Conservation (phyloP, 2,329 filamentous ascomycete genomes). For the Ceratocystis huliohia region DNA sequence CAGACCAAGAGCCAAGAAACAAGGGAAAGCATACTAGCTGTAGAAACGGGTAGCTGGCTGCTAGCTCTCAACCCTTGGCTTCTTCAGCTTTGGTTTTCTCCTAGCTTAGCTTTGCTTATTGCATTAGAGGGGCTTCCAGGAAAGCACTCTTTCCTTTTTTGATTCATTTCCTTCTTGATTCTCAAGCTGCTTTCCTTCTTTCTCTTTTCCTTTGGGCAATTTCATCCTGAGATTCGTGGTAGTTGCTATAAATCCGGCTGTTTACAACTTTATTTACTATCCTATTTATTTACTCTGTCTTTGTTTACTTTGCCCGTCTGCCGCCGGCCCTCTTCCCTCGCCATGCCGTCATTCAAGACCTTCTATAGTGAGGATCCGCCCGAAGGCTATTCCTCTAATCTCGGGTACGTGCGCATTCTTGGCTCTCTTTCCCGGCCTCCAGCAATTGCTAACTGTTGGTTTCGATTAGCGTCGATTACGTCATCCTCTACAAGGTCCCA, state of each 20-base stretch:
- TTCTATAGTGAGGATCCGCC: constrained; percentile 19
- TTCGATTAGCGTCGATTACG: constrained; percentile 64
- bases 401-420: constrained; percentile 14
- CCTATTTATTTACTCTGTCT: not conserved
- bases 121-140: constrained; percentile 1
- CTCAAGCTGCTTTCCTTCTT: not conserved
- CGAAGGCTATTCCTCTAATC: constrained; percentile 19
- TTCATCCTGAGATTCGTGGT: not conserved
- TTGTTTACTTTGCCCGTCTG: not conserved
- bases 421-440: not conserved
- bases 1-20: not conserved
- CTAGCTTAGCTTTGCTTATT: constrained; percentile 7
- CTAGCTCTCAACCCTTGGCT: not conserved
- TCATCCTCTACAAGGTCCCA: constrained; percentile 65
- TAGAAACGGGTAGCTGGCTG: not conserved
- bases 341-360: constrained; percentile 20
- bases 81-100: not conserved
- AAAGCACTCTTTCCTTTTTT: constrained; percentile 6
- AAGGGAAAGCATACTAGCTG: not conserved
- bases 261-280: constrained; percentile 8
- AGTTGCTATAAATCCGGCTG: not conserved
- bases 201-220: not conserved
- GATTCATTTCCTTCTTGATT: constrained; percentile 8
- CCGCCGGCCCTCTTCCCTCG: not conserved
- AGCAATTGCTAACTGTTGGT: not conserved